Conservation (phyloP, 805 yeast genomes). For the Kurtzmaniella cleridarum region DNA sequence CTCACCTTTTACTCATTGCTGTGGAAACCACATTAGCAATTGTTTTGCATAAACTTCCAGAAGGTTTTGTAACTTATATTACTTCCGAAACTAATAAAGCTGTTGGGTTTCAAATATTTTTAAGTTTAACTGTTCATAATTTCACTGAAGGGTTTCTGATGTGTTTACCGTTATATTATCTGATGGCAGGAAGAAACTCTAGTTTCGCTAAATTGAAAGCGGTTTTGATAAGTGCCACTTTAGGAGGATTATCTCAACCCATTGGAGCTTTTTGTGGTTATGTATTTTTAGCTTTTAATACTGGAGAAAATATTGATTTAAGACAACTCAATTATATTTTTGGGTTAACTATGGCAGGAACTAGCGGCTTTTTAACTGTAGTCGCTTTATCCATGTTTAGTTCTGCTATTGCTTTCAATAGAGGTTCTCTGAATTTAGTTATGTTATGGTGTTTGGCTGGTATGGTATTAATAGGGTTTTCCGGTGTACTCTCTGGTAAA, state of each 20-base stretch:
- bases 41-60: slow-evolving; percentile 88
- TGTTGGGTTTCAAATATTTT: slow-evolving; percentile 74
- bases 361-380: slow-evolving; percentile 81
- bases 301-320: slow-evolving; percentile 25
- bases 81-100: slow-evolving; percentile 60
- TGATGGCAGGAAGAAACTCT: slow-evolving; percentile 44
- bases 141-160: slow-evolving; percentile 92
- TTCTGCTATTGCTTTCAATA: slow-evolving; percentile 66
- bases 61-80: slow-evolving; percentile 84
- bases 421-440: slow-evolving; percentile 61
- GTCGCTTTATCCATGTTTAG: slow-evolving; percentile 84
- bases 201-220: slow-evolving; percentile 48
- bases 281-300: slow-evolving; percentile 35
- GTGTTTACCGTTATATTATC: slow-evolving; percentile 83
- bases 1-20: slow-evolving; percentile 80
- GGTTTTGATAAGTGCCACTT: slow-evolving; percentile 52
- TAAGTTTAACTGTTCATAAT: slow-evolving; percentile 84
- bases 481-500: slow-evolving; percentile 24
- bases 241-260: slow-evolving; percentile 88
- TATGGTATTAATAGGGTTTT: slow-evolving; percentile 47
- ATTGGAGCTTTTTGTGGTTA: slow-evolving; percentile 78
- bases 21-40: slow-evolving; percentile 86
- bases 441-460: slow-evolving; percentile 59
- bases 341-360: slow-evolving; percentile 62
- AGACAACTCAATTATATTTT: slow-evolving; percentile 39